These are phyloP conservation scores for Peronospora tabacina DNA, from an alignment of 352 stramenopile species.

Conservation along the genomic window DNA sequence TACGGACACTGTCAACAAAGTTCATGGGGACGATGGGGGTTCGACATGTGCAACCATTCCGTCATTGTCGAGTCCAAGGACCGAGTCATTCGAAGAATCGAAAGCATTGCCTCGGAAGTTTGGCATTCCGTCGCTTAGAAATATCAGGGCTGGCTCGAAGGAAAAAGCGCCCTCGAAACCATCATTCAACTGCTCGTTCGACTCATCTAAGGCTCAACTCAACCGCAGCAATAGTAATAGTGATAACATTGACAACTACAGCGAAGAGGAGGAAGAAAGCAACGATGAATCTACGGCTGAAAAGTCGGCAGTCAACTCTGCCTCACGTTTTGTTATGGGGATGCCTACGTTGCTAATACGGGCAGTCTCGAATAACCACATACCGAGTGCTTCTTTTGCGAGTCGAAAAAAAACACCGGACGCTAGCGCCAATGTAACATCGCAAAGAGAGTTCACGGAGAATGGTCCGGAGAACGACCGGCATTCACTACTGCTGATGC, in stretches of 20 bases:
- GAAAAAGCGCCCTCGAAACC: constrained; percentile 20
- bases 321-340: constrained; percentile 51
- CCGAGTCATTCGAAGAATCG: constrained; percentile 15
- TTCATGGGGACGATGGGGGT: not conserved
- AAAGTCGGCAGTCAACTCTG: constrained; percentile 24
- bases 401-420: constrained; percentile 27
- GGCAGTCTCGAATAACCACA: constrained; percentile 29
- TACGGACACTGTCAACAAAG: constrained; percentile 8
- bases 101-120: constrained; percentile 19
- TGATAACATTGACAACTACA: not conserved
- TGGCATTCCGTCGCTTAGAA: constrained; percentile 27
- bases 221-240: constrained; percentile 4
- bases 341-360: constrained; percentile 52
- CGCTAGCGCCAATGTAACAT: constrained; percentile 18
- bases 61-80: constrained; percentile 18
- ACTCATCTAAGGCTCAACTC: constrained; percentile 15
- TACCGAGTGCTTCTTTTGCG: constrained; percentile 2
- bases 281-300: constrained; percentile 7
- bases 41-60: constrained; percentile 3
- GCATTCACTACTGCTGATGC: constrained; percentile 57
- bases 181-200: not conserved
- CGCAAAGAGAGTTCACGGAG: constrained; percentile 18
- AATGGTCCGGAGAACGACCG: constrained; percentile 37
- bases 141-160: constrained; percentile 17
- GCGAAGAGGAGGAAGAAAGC: constrained; percentile 9